These are phyloP conservation scores for Penicillium coffeae DNA, from an alignment of 495 filamentous ascomycete species.

Conservation along the genomic window DNA sequence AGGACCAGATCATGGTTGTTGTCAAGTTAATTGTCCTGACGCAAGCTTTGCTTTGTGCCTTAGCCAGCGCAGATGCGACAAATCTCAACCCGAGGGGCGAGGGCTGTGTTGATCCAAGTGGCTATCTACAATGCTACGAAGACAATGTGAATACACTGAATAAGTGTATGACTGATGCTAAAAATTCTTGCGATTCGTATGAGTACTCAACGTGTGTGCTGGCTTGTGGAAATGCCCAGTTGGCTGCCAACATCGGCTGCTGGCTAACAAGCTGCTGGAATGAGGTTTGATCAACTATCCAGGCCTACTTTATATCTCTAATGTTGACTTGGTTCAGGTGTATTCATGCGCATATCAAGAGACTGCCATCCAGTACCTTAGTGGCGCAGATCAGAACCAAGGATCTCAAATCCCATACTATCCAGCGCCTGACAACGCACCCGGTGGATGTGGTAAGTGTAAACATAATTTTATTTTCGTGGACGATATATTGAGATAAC, in stretches of 20 bases:
- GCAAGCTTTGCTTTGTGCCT: not conserved
- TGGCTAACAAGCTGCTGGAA: constrained; percentile 4
- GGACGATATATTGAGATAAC: too few relatives aligned
- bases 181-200: not conserved
- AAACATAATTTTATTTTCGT: not conserved
- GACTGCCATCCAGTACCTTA: constrained; percentile 1
- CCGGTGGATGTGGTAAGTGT: constrained; percentile 5
- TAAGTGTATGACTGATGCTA: not conserved
- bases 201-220: not conserved
- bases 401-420: constrained; percentile 1
- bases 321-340: not conserved
- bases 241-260: constrained; percentile 4
- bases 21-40: not conserved
- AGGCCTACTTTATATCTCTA: not conserved
- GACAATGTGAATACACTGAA: not conserved
- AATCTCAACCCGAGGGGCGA: constrained; percentile 1
- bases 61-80: constrained; percentile 1
- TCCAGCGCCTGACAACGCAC: constrained; percentile 2
- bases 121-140: constrained; percentile 1
- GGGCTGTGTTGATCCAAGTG: constrained; percentile 2
- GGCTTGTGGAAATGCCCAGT: not conserved
- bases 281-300: not conserved
- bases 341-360: constrained; percentile 4
- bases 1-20: not conserved
- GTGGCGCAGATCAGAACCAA: not conserved